phyloP scores from a whole-genome alignment of 495 filamentous ascomycete genomes.

The Hypoxylon fragiforme region DNA sequence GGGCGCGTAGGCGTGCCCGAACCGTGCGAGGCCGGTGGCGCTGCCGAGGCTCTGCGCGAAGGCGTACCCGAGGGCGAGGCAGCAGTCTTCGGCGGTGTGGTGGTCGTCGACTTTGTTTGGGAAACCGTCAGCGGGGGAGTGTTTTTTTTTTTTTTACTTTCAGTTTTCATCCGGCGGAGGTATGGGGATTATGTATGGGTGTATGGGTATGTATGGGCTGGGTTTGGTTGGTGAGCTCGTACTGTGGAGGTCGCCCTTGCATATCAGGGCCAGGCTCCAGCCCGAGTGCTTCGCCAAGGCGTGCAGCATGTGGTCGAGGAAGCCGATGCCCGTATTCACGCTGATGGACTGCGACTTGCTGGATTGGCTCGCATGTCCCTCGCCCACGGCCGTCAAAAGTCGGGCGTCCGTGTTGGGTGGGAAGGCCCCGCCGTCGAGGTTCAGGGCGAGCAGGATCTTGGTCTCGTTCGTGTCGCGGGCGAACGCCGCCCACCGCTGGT shows the following conservation, averaged over 20 bases:
- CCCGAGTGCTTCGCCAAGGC: constrained; percentile 93
- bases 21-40: constrained; percentile 80
- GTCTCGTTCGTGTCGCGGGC: constrained; percentile 94
- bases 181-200: too few relatives aligned
- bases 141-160: constrained; percentile 1
- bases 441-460: constrained; percentile 88
- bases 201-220: too few relatives aligned
- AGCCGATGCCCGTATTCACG: constrained; percentile 94
- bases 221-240: constrained; percentile 25
- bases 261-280: constrained; percentile 81
- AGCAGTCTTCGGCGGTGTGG: constrained; percentile 95
- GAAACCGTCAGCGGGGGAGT: constrained; percentile 12
- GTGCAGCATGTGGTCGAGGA: constrained; percentile 98
- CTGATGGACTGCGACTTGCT: constrained; percentile 80
- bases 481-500: constrained; percentile 69
- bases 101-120: constrained; percentile 84
- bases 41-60: constrained; percentile 77
- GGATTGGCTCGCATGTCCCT: constrained; percentile 77
- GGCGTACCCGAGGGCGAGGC: constrained; percentile 83
- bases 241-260: constrained; percentile 91
- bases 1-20: constrained; percentile 86
- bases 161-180: background rate
- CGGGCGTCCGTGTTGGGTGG: constrained; percentile 57
- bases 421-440: constrained; percentile 85
- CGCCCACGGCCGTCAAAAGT: constrained; percentile 43